These are phyloP conservation scores for Polytrichum commune DNA, from an alignment of 225 moss, liverwort and hornwort genomes.

Conservation along the genomic window DNA sequence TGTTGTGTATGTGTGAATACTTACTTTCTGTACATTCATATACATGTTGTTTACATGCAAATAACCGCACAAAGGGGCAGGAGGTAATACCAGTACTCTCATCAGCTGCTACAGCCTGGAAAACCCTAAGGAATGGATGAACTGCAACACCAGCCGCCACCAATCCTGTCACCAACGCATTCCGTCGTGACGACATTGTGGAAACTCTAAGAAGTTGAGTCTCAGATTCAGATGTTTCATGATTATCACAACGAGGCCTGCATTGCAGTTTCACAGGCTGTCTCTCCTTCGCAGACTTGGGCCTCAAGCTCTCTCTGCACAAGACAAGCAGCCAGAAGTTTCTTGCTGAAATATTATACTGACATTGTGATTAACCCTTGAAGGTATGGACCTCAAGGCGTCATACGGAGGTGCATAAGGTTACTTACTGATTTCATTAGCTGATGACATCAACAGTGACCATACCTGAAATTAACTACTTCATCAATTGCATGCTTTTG, in stretches of 20 bases:
- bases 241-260: constrained; percentile 35
- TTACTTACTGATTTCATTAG: neutral
- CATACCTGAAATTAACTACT: too few relatives aligned
- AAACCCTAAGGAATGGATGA: constrained; percentile 31
- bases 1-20: neutral
- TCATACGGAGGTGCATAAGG: too few relatives aligned
- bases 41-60: neutral
- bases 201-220: constrained; percentile 24
- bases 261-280: constrained; percentile 30
- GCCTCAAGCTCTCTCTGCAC: constrained; percentile 32
- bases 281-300: constrained; percentile 20
- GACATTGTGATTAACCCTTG: too few relatives aligned
- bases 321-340: constrained; percentile 10
- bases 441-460: neutral
- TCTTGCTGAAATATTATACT: neutral
- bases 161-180: constrained; percentile 59
- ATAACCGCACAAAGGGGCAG: neutral
- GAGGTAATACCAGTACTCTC: constrained; percentile 41
- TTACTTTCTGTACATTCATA: neutral
- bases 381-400: neutral
- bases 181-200: constrained; percentile 36
- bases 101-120: constrained; percentile 46
- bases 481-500: too few relatives aligned
- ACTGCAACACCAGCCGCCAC: constrained; percentile 46
- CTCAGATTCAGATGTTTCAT: constrained; percentile 24